A percentile compares a stretch with the other conserved stretches of the same genome.
Conservation (phyloP, 108 stramenopile species). For the Stephanodiscus minutulus region DNA sequence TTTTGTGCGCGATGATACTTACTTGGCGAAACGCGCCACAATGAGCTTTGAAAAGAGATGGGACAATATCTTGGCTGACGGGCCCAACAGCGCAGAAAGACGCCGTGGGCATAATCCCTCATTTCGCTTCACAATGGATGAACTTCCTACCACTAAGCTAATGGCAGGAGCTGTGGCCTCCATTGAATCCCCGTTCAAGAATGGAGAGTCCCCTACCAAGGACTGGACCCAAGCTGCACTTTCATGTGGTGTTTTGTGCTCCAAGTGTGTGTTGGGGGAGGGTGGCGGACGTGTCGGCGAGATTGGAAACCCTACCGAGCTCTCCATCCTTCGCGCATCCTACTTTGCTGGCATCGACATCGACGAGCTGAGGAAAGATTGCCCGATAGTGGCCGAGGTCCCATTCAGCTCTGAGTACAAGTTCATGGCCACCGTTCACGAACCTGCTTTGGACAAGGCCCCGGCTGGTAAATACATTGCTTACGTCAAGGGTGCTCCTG, state of each 20-base stretch:
- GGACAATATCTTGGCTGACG: conserved; percentile 33
- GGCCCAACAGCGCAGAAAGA: conserved; percentile 39
- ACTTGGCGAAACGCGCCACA: conserved; percentile 58
- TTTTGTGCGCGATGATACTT: conserved; percentile 68
- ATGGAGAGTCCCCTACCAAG: conserved; percentile 59
- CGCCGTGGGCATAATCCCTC: conserved; percentile 45
- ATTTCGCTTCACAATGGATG: conserved; percentile 28
- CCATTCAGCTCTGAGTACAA: conserved; percentile 87
- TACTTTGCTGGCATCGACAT: conserved; percentile 80
- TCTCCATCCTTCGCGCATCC: conserved; percentile 80
- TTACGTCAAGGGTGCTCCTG: conserved; percentile 96
- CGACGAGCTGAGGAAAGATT: conserved; percentile 55
- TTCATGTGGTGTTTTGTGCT: conserved; percentile 77
- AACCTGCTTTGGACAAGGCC: conserved; percentile 52
- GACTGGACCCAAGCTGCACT: conserved; percentile 64
- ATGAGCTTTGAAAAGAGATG: conserved; percentile 39
- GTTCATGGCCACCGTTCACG: conserved; percentile 88
- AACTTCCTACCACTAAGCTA: conserved; percentile 21
- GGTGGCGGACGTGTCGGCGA: conserved; percentile 75
- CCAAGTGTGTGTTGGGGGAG: conserved; percentile 76
- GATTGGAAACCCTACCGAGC: conserved; percentile 88
- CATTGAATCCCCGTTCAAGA: conserved; percentile 50
- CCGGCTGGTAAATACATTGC: conserved; percentile 58
- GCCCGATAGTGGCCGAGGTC: conserved; percentile 77
- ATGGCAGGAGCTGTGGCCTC: conserved; percentile 7